phyloP scores from a whole-genome alignment of 2,329 filamentous ascomycete genomes.

The Colletotrichum sp. region DNA sequence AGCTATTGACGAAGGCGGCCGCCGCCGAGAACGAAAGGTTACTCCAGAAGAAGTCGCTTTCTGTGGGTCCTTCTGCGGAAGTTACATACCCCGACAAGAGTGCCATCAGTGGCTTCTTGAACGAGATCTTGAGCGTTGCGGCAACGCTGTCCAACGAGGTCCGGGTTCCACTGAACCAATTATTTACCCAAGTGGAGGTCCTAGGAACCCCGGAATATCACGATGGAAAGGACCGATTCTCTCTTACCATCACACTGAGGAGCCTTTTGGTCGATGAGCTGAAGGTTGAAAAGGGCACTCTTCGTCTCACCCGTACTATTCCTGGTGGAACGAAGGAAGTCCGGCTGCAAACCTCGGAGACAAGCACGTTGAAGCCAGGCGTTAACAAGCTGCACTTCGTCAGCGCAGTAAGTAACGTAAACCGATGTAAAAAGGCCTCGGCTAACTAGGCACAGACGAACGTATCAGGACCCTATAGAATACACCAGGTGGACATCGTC shows the following conservation, averaged over 20 bases:
- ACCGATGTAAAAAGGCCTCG: background rate
- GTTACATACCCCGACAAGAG: conserved; percentile 32
- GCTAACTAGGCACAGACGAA: conserved; percentile 54
- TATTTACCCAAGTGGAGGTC: conserved; percentile 75
- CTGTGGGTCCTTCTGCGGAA: conserved; percentile 19
- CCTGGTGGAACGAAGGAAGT: conserved; percentile 52
- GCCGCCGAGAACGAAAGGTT: conserved; percentile 56
- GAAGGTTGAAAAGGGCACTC: conserved; percentile 59
- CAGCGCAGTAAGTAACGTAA: conserved; percentile 35
- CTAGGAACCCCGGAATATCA: conserved; percentile 73
- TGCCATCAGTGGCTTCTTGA: conserved; percentile 52
- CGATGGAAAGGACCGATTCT: conserved; percentile 76
- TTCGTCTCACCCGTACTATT: conserved; percentile 30
- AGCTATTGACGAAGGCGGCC: conserved; percentile 73
- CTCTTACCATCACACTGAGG: conserved; percentile 68
- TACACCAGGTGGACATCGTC: conserved; percentile 73
- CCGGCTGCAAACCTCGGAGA: conserved; percentile 34
- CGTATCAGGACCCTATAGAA: conserved; percentile 75
- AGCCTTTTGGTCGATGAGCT: conserved; percentile 78
- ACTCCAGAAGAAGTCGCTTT: conserved; percentile 36
- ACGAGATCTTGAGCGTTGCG: conserved; percentile 51
- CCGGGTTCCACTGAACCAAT: conserved; percentile 71
- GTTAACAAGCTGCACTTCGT: conserved; percentile 33
- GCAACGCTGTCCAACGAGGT: conserved; percentile 60
- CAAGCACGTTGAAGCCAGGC: conserved; percentile 59